These are phyloP conservation scores for Anastatica hierochuntica DNA, from an alignment of 345 rosid species.

Conservation along the genomic window DNA sequence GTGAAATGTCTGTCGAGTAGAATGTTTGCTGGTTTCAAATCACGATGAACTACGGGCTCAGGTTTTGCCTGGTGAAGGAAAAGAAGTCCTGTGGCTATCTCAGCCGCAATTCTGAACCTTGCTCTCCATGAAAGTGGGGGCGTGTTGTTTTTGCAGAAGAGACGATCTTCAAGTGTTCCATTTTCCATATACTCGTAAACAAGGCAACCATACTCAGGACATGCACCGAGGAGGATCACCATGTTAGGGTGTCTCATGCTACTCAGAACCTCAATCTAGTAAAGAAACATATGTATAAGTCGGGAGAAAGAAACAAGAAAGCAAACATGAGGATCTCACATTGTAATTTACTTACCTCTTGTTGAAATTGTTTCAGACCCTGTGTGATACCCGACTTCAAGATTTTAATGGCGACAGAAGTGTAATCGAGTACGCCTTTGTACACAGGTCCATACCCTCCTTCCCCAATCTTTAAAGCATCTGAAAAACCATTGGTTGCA, in stretches of 20 bases:
- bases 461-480: slow-evolving; percentile 58
- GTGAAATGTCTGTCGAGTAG: slow-evolving; percentile 44
- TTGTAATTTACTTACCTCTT: slow-evolving; percentile 44
- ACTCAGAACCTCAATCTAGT: slow-evolving; percentile 66
- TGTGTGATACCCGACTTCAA: slow-evolving; percentile 55
- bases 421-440: slow-evolving; percentile 40
- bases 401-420: slow-evolving; percentile 61
- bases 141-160: slow-evolving; percentile 47
- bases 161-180: slow-evolving; percentile 81
- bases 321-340: background rate
- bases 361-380: slow-evolving; percentile 63
- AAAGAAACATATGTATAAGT: slow-evolving; percentile 16
- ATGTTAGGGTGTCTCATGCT: slow-evolving; percentile 72
- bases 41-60: slow-evolving; percentile 78
- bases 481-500: slow-evolving; percentile 50
- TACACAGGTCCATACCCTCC: slow-evolving; percentile 88
- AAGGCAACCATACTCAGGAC: slow-evolving; percentile 75
- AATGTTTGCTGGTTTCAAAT: slow-evolving; percentile 82
- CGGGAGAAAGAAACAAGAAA: background rate
- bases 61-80: slow-evolving; percentile 80
- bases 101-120: slow-evolving; percentile 61
- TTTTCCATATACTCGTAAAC: slow-evolving; percentile 81
- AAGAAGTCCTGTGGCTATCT: slow-evolving; percentile 60
- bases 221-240: slow-evolving; percentile 78
- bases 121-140: slow-evolving; percentile 55